Evolutionary conservation across 2,329 filamentous ascomycete species (phyloP), one percentile per base, ranked within the genome.

Genomic region (Orbilia brochopaga): DNA sequence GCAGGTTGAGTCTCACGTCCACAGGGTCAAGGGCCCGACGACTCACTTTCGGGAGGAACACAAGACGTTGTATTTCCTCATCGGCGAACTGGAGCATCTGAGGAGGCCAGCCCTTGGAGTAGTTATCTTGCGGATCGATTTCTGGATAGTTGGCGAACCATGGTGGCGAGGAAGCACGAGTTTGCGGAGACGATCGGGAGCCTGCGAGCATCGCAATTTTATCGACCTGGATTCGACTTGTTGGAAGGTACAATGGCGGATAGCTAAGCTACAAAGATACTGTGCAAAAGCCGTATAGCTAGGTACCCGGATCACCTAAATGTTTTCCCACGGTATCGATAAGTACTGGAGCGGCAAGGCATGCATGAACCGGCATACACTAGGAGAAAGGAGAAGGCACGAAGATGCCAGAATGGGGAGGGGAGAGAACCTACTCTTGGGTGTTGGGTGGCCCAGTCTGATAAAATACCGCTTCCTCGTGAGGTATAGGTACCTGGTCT

Each of bases 141-240:
- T 44, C 55, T 3, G 60, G 60, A 35, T 60, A 72, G 17, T 56
- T 51, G 23, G 40, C n/a, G 55, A 65, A 72, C 67, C 67, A 72
- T 23, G 53, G 50, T 24, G 61, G 67, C 11, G 67, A 65, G 24
- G 37, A 10, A 35, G 67, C 64, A 4, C 67, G 67, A 56, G 60
- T 52, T 35, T 60, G 67, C 30, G 60, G 67, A n/a, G 60, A 54
- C 1, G 67, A 72, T 30, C 60, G 59, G 54, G 27, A 61, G 35
- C 19, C 24, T 5, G 58, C 35, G 30, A 65, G 55, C 67, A 72
- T 72, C 30, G 24, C 27, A 32, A 32, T 8, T 44, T 1, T 23
- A n/a, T n/a, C n/a, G n/a, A n/a, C n/a, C n/a, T 48, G n/a, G 4
- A 17, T 17, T 24, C 4, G 52, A 13, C 1, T 2, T 55, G 30